These are phyloP conservation scores for Naganishia sp. DNA, from an alignment of 1,284 basidiomycete species.

Conservation along the genomic window DNA sequence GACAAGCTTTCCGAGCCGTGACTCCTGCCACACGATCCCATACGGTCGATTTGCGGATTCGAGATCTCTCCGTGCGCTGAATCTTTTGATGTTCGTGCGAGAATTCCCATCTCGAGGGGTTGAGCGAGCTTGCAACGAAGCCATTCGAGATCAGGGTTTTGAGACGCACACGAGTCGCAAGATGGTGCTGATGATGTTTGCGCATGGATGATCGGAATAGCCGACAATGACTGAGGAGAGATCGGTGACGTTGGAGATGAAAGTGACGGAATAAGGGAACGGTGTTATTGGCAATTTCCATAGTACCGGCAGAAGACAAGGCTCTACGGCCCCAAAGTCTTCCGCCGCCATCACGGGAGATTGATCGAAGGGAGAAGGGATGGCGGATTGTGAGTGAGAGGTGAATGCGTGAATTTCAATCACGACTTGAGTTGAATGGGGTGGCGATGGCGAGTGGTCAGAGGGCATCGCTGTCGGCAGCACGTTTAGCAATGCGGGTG, in stretches of 20 bases:
- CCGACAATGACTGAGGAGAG: slow-evolving; percentile 28
- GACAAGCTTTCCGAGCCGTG: slow-evolving; percentile 39
- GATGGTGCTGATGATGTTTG: slow-evolving; percentile 28
- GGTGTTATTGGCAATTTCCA: slow-evolving; percentile 28
- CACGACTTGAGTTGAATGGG: slow-evolving; percentile 38
- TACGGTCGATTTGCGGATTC: background rate
- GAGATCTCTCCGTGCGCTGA: slow-evolving; percentile 21
- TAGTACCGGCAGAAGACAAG: slow-evolving; percentile 30
- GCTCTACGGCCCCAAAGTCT: slow-evolving; percentile 4
- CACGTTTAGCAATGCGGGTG: slow-evolving; percentile 46
- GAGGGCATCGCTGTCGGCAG: slow-evolving; percentile 34
- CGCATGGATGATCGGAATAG: slow-evolving; percentile 20
- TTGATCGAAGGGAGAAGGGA: slow-evolving; percentile 12
- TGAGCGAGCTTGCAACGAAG: no score
- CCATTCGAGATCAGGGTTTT: slow-evolving; percentile 15
- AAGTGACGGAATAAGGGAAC: slow-evolving; percentile 28
- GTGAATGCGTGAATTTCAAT: slow-evolving; percentile 38
- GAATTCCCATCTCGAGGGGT: no score
- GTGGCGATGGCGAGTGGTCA: slow-evolving; percentile 15
- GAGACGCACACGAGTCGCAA: slow-evolving; percentile 33
- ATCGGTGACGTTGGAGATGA: slow-evolving; percentile 29
- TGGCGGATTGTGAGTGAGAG: slow-evolving; percentile 21
- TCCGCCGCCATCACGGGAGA: slow-evolving; percentile 27
- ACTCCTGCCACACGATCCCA: slow-evolving; percentile 1
- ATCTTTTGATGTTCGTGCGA: no score